Evolutionary conservation across 169 alveolate genomes (phyloP), one percentile per base, ranked within the genome.

Genomic region (Plasmodium sp.): DNA sequence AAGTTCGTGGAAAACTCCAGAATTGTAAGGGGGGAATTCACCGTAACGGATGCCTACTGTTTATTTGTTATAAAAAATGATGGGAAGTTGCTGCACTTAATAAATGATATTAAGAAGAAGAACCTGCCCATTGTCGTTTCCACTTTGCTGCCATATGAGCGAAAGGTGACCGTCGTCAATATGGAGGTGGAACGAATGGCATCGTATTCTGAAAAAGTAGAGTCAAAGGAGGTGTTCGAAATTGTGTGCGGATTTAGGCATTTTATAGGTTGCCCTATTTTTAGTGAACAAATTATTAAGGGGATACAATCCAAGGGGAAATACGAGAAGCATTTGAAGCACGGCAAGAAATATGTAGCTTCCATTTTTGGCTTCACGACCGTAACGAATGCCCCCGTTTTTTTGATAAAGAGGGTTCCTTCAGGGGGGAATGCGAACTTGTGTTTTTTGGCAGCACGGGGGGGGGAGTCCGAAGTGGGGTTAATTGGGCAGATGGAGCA

Each of bases 171-270:
- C 77, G 98, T 98, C 14, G 94, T 98, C 95, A 98, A 98, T 95
- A 98, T 97, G 94, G 98, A 97, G 97, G 86, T 97, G 43, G 96
- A 93, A 95, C 92, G 97, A 72, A 93, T 96, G 79, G 39, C 93
- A 83, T 92, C 95, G 80, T 96, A 97, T 80, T 72, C 94, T 0
- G 98, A 88, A 0, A 31, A 92, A 22, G 95, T 98, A 22, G 95
- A 96, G 83, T 97, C 99, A 54, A 98, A 98, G 86, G 93, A 97
- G 22, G 95, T 96, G 27, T 94, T 98, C 2, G 96, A 95, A 81
- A 96, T 98, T 56, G 97, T 98, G 88, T 97, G 98, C 84, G 99
- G 99, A 31, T 98, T 98, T 95, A 95, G 99, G 94, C 96, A 99
- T 93, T 97, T 97, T 86, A 75, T 95, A 14, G 86, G 96, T 3